Evolutionary conservation across 352 stramenopile genomes (phyloP).

Genomic region (Paralagenidium karlingii): DNA sequence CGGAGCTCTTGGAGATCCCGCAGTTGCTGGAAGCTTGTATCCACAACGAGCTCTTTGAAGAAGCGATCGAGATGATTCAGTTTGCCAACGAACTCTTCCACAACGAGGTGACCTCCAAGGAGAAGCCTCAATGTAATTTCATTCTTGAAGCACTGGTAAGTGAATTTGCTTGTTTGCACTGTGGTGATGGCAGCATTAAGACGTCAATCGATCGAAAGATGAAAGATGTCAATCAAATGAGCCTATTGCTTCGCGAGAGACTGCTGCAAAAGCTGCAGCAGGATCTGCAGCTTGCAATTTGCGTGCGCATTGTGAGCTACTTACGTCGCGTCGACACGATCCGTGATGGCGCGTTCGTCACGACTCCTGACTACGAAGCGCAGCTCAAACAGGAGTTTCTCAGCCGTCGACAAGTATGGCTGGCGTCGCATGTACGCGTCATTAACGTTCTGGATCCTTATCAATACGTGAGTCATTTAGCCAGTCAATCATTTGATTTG

Average conservation of each 20-base stretch:
- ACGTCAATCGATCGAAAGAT: slow-evolving; percentile 15
- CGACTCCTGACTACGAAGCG: slow-evolving; percentile 50
- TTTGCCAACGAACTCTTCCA: slow-evolving; percentile 79
- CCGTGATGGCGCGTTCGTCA: slow-evolving; percentile 7
- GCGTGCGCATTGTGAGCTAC: slow-evolving; percentile 70
- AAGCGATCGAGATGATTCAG: slow-evolving; percentile 91
- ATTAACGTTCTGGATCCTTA: slow-evolving; percentile 61
- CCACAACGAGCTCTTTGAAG: slow-evolving; percentile 93
- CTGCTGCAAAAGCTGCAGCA: slow-evolving; percentile 75
- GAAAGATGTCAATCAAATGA: slow-evolving; percentile 56
- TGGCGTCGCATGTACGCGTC: slow-evolving; percentile 39
- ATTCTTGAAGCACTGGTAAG: slow-evolving; percentile 48
- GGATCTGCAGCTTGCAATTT: slow-evolving; percentile 65
- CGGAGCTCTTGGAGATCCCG: slow-evolving; percentile 96
- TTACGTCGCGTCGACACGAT: slow-evolving; percentile 60
- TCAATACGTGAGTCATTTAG: slow-evolving; percentile 43
- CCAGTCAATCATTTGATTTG: background rate
- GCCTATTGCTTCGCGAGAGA: slow-evolving; percentile 40
- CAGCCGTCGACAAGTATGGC: slow-evolving; percentile 55
- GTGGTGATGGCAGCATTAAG: background rate
- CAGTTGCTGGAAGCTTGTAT: slow-evolving; percentile 96
- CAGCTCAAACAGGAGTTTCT: slow-evolving; percentile 82
- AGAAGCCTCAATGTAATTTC: slow-evolving; percentile 16
- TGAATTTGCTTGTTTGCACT: background rate
- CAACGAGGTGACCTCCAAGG: background rate